These are phyloP conservation scores for Talaromyces liani DNA, from an alignment of 495 filamentous ascomycete species.

Conservation along the genomic window DNA sequence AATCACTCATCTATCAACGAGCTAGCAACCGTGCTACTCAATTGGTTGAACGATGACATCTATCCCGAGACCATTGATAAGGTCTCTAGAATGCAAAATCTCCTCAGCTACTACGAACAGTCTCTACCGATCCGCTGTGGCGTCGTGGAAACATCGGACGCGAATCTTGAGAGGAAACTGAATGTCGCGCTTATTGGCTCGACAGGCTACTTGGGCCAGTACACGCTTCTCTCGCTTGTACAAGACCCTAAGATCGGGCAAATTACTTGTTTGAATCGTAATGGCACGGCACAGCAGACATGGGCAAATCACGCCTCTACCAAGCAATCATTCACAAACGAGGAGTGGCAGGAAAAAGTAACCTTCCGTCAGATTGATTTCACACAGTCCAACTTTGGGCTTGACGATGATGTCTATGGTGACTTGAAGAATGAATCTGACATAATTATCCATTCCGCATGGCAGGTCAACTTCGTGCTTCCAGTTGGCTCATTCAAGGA, in stretches of 20 bases:
- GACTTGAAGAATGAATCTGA: constrained; percentile 30
- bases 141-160: not conserved
- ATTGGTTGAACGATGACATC: not conserved
- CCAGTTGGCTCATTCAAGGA: constrained; percentile 48
- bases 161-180: not conserved
- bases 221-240: constrained; percentile 41
- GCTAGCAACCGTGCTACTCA: not conserved
- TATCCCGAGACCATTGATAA: not conserved
- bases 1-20: not conserved
- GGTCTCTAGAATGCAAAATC: not conserved
- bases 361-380: constrained; percentile 46
- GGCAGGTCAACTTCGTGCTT: constrained; percentile 57
- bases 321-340: not conserved
- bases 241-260: constrained; percentile 28
- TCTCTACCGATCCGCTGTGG: not conserved
- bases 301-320: constrained; percentile 5
- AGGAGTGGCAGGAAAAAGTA: constrained; percentile 9
- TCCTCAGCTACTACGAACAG: not conserved
- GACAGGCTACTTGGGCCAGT: constrained; percentile 52
- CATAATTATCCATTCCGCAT: constrained; percentile 54
- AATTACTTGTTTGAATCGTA: constrained; percentile 51
- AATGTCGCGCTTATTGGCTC: constrained; percentile 46
- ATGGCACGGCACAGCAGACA: constrained; percentile 11
- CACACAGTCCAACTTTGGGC: constrained; percentile 35
- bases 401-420: constrained; percentile 27